Base-by-base conservation (phyloP, 2,329 filamentous ascomycete genomes). In the Eutypa lata region DNA sequence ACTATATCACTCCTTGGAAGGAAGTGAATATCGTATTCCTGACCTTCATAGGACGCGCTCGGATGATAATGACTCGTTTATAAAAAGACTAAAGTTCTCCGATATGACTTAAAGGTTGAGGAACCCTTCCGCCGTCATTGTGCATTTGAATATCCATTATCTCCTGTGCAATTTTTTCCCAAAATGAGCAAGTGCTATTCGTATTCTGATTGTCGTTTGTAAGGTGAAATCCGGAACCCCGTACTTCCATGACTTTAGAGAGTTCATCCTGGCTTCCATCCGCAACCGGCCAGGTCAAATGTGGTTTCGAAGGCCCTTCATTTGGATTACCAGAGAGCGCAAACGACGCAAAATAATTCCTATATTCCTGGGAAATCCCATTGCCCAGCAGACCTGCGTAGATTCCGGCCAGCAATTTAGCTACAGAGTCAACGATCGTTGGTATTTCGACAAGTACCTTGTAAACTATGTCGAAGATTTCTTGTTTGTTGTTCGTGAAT, bases 271-370 rank as follows among this genome's bases (percentile, higher is more conserved):
- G 8, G 7, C 8, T 35, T 8, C 14, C 31, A 14, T 35, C 31
- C 14, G 31, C 40, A 18, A 26, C 19, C 21, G 10, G 21, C 37
- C 8, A 11, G 5, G 8, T 5, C 2, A 7, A 13, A n/a, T n/a
- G n/a, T n/a, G n/a, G n/a, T n/a, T n/a, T n/a, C 21, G 28, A 5
- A 14, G 26, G 2, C 5, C 18, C n/a, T 16, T 16, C n/a, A 19
- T 47, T 47, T 11, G 50, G 50, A 19, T 51, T 31, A 16, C 50
- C 50, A n/a, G 50, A 51, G 22, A 47, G 28, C 10, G 50, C 50
- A 2, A 51, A 48, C 6, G 43, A 47, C 4, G 50, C 26, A 48
- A 51, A 48, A 16, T 51, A 51, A 5, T 10, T 47, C 21, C 14
- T 7, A 35, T 35, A 35, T 35, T 7, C 31, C 31, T 7, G 8